phyloP scores from a whole-genome alignment of 2,329 filamentous ascomycete genomes.

The Calonectria pseudoturangicola region DNA sequence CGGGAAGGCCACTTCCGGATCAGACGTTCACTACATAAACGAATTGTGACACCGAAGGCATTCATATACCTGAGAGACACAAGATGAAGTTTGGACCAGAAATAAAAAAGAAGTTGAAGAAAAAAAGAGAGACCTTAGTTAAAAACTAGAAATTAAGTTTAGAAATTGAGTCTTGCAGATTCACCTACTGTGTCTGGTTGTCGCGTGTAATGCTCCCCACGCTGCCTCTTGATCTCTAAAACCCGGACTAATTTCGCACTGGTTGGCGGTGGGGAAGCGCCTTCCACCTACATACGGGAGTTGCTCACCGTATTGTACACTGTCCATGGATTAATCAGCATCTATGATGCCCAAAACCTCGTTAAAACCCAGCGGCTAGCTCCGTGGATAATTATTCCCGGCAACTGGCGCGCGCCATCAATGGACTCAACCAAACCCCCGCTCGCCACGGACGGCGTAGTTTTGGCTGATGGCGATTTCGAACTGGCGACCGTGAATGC shows the following conservation, averaged over 20 bases:
- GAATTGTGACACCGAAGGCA: no score
- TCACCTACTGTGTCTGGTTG: no score
- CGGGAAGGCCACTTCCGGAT: neutral
- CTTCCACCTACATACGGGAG: neutral
- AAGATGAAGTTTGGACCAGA: no score
- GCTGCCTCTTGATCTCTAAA: no score
- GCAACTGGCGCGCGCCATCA: neutral
- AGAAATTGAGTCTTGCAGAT: no score
- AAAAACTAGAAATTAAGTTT: no score
- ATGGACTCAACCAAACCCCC: conserved; percentile 17
- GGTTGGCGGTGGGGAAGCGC: conserved; percentile 3
- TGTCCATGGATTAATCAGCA: conserved; percentile 11
- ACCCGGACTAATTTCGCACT: neutral
- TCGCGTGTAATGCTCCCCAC: no score
- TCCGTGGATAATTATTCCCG: conserved; percentile 19
- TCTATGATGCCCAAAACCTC: neutral
- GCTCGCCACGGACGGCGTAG: neutral
- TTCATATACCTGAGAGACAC: no score
- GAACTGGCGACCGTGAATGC: neutral
- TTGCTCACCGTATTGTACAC: conserved; percentile 3
- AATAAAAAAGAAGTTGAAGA: no score
- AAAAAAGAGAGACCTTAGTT: no score
- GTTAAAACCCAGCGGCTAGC: conserved; percentile 1
- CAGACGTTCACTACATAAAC: no score
- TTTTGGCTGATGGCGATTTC: neutral